A percentile compares a stretch with the other conserved stretches of the same genome.
phyloP scores from a whole-genome alignment of 225 moss, liverwort and hornwort genomes.

The Neckera pumila region DNA sequence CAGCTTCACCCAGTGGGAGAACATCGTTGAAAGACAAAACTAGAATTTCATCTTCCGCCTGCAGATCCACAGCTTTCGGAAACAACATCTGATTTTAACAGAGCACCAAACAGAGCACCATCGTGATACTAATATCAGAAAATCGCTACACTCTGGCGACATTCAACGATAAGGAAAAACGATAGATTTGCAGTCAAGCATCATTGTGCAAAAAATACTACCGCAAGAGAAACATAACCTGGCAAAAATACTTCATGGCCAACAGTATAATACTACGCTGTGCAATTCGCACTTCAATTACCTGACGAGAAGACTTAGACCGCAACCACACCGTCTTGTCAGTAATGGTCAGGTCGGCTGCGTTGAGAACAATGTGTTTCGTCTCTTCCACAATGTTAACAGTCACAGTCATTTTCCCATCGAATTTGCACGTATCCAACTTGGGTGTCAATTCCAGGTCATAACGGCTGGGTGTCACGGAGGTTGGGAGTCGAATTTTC shows the following conservation, averaged over 20 bases:
- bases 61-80: constrained; percentile 51
- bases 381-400: constrained; percentile 42
- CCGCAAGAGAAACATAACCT: not conserved
- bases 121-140: not conserved
- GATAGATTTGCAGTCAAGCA: not conserved
- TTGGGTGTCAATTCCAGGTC: constrained; percentile 61
- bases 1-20: constrained; percentile 53
- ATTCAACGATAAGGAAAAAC: not conserved
- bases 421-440: constrained; percentile 55
- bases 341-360: constrained; percentile 44
- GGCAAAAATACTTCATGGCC: not conserved
- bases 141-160: not conserved
- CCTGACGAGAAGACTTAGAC: constrained; percentile 37
- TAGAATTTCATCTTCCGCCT: constrained; percentile 50
- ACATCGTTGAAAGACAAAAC: constrained; percentile 45
- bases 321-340: constrained; percentile 58
- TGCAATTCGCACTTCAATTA: not conserved
- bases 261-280: not conserved
- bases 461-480: constrained; percentile 41
- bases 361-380: constrained; percentile 56
- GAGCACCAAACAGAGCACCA: not conserved
- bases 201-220: not conserved
- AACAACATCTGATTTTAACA: constrained; percentile 32
- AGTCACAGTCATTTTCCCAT: constrained; percentile 46
- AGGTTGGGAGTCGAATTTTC: constrained; percentile 43